Evolutionary conservation across 139 green algal species (phyloP).

Genomic region (Picochlorum costavermella): DNA sequence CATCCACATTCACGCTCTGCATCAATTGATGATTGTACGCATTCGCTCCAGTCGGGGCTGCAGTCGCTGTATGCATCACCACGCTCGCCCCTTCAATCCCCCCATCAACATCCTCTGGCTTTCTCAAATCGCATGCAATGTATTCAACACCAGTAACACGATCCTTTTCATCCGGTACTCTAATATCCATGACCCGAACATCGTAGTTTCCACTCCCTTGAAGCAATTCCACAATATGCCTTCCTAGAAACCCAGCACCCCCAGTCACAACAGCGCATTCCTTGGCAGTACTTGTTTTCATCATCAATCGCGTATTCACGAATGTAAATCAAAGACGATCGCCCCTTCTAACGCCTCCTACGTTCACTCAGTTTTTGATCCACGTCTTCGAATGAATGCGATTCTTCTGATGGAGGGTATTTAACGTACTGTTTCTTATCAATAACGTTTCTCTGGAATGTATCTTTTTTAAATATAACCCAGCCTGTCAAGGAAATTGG

Average conservation of each 20-base stretch:
- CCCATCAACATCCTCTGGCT: constrained; percentile 30
- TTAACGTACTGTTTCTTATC: constrained; percentile 28
- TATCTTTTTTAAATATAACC: constrained; percentile 44
- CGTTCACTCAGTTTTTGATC: constrained; percentile 8
- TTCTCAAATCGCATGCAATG: constrained; percentile 53
- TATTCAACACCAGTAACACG: constrained; percentile 11
- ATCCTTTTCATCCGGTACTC: constrained; percentile 7
- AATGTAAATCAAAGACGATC: neutral
- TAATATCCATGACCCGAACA: constrained; percentile 71
- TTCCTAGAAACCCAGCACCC: constrained; percentile 74
- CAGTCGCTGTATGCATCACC: constrained; percentile 82
- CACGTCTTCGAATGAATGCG: constrained; percentile 24
- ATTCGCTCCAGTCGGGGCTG: constrained; percentile 63
- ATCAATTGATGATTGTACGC: constrained; percentile 69
- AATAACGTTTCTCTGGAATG: constrained; percentile 51
- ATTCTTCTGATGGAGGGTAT: constrained; percentile 29
- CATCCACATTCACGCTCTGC: constrained; percentile 74
- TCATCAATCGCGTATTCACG: neutral
- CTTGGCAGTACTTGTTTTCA: neutral
- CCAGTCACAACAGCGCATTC: constrained; percentile 52
- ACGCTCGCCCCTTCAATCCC: constrained; percentile 52
- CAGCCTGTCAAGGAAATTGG: constrained; percentile 55
- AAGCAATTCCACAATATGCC: constrained; percentile 66
- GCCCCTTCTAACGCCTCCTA: neutral
- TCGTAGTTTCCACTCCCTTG: constrained; percentile 44